Evolutionary conservation across 2,329 filamentous ascomycete genomes (phyloP).

Genomic region (Iodosphaeria phyllophila): DNA sequence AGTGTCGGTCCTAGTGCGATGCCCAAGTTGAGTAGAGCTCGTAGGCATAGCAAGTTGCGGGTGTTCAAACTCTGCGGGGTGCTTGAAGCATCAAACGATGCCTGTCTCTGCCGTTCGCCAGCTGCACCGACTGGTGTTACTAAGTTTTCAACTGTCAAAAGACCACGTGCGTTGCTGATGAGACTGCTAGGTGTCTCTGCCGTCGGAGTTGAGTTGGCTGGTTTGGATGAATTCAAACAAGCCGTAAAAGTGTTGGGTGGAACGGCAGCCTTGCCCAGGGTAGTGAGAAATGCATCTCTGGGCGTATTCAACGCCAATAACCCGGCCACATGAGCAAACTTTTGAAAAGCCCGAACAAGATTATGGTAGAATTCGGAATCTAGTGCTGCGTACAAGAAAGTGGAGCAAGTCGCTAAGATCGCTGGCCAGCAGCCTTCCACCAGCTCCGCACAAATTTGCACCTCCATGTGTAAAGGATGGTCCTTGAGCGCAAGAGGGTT

Average conservation of each 20-base stretch:
- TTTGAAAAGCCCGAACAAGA: constrained; percentile 81
- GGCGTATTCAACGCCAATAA: constrained; percentile 70
- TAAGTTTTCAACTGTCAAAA: constrained; percentile 57
- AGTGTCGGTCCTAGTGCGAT: constrained; percentile 86
- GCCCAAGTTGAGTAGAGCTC: constrained; percentile 84
- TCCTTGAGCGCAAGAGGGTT: constrained; percentile 66
- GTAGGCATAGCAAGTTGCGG: constrained; percentile 73
- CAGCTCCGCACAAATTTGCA: constrained; percentile 62
- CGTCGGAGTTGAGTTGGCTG: constrained; percentile 23
- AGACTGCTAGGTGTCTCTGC: constrained; percentile 36
- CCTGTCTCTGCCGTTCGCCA: constrained; percentile 38
- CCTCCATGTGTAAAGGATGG: constrained; percentile 50
- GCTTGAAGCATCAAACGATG: constrained; percentile 32
- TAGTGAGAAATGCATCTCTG: constrained; percentile 86
- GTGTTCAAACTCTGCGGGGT: constrained; percentile 48
- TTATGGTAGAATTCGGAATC: constrained; percentile 90
- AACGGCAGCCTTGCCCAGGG: constrained; percentile 79
- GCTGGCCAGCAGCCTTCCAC: constrained; percentile 93
- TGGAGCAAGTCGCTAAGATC: constrained; percentile 83
- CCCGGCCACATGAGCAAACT: constrained; percentile 87
- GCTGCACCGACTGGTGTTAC: constrained; percentile 36
- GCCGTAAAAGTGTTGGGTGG: constrained; percentile 58
- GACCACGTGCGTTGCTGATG: constrained; percentile 50
- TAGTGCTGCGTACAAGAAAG: constrained; percentile 78
- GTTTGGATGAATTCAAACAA: constrained; percentile 29